Evolutionary conservation across 176 grass and related monocot genomes (phyloP), one percentile per base, ranked within the genome.

Genomic region (Phragmites australis): DNA sequence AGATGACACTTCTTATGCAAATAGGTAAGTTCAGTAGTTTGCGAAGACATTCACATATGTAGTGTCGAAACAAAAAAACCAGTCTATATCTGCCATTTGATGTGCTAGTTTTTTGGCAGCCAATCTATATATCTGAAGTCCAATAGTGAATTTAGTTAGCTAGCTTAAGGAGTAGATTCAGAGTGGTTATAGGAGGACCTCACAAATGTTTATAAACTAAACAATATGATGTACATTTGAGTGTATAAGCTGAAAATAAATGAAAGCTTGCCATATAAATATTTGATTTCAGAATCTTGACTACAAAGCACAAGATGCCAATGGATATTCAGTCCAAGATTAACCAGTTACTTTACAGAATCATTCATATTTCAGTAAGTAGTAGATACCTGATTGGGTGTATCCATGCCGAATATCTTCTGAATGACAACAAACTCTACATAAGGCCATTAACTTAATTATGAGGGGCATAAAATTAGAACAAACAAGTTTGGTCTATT

Each of bases 371-470:
- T 44, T 72, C 39, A 88, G 15, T 70, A 71, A 50, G 6, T 74
- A 83, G 73, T 74, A 74, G 15, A 51, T 93, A 98, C 95, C 95
- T 98, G 83, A 94, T 85, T 48, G 92, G 92, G 81, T 98, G 94
- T 89, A 98, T 98, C 92, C 92, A 98, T 81, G 88, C 82, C 9
- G 92, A 98, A 76, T 87, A 94, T 86, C 81, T 91, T 83, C 95
- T 91, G 55, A 98, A 94, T 19, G 92, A 98, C 61, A 98, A 67
- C 84, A 94, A 91, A 59, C 81, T 94, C 95, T 98, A 89, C 71
- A 94, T 23, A 62, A 72, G 73, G 30, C 9, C 70, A 82, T 14
- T 77, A 56, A 71, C 3, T 75, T 76, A 69, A 78, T 81, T 59
- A 81, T 54, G 10, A 18, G 14, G 65, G 74, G 39, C 45, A 26